Evolutionary conservation across 1,139 yeast genomes (phyloP).

Genomic region (Zygosaccharomyces pseudobailii): DNA sequence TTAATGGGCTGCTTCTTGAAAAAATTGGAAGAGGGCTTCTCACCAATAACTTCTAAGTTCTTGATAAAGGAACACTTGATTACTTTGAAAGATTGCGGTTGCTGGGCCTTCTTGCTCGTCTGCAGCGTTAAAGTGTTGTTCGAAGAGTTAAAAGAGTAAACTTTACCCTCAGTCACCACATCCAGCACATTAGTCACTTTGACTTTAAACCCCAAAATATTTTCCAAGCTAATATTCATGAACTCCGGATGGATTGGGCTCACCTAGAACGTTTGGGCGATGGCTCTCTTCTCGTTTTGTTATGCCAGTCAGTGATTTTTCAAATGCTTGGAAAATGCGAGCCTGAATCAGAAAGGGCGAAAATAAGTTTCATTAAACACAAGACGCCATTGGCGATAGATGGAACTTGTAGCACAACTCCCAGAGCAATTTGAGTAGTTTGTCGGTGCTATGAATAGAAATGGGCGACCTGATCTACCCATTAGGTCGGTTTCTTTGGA

Average conservation of each 20-base stretch:
- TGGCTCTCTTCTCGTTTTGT: not conserved
- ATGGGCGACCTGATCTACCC: constrained; percentile 9
- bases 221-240: constrained; percentile 31
- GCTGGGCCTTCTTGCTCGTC: constrained; percentile 28
- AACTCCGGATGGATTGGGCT: not conserved
- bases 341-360: not conserved
- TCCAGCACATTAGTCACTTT: constrained; percentile 58
- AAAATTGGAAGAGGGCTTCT: constrained; percentile 25
- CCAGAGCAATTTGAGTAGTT: not conserved
- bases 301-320: not conserved
- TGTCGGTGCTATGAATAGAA: constrained; percentile 6
- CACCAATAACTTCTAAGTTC: constrained; percentile 44
- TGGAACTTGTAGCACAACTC: not conserved
- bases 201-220: constrained; percentile 43
- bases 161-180: constrained; percentile 51
- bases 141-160: constrained; percentile 53
- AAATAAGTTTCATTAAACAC: not conserved
- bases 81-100: constrained; percentile 43
- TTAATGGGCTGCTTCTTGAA: constrained; percentile 29
- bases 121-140: constrained; percentile 39
- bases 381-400: not conserved
- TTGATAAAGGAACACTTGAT: constrained; percentile 58
- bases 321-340: not conserved
- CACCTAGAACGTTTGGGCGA: not conserved
- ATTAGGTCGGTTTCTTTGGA: constrained; percentile 20